Base-by-base conservation (phyloP, 2,329 filamentous ascomycete genomes). In the Aspergillus fischeri region DNA sequence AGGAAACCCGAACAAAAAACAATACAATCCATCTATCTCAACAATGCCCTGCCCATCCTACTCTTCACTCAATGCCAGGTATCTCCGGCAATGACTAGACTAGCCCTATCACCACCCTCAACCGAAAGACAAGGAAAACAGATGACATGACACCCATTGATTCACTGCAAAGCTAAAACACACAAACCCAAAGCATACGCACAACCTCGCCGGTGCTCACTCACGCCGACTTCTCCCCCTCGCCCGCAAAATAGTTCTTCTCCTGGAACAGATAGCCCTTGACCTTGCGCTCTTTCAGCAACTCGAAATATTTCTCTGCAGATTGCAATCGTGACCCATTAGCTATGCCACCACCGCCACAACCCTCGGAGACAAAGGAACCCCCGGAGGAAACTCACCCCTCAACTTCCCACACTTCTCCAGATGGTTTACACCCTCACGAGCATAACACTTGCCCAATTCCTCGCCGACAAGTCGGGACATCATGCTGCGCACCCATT, bases 401-500 rank as follows among this genome's bases (percentile, higher is more conserved):
- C 85, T 80, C 75, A 87, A 74, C 69, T 80, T 78, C 64, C 83
- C 85, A 70, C 85, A 88, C 75, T 87, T 87, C 80, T 87, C 84
- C 66, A 88, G 72, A 72, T 88, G 85, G 69, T 87, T 87, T 54
- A 86, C 83, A 8, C 85, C 85, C 75, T 88, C 84, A 58, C 80
- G 76, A 63, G 78, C 76, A 75, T 88, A 88, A 75, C 85, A 88
- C 76, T 86, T 87, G 64, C 83, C 82, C 80, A 88, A 78, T 76
- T 88, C 85, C 71, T 88, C 83, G 48, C 84, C 75, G 51, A 88
- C 84, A 58, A 88, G 73, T 60, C 85, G 76, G 55, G 84, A 82
- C 85, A 88, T 88, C 85, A 88, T 88, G 70, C 80, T 83, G 75
- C 81, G 82, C 55, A 88, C 84, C 85, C 85, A 88, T 68, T 88